phyloP scores from a whole-genome alignment of 2,329 filamentous ascomycete species.

The Aspergillus sp. region DNA sequence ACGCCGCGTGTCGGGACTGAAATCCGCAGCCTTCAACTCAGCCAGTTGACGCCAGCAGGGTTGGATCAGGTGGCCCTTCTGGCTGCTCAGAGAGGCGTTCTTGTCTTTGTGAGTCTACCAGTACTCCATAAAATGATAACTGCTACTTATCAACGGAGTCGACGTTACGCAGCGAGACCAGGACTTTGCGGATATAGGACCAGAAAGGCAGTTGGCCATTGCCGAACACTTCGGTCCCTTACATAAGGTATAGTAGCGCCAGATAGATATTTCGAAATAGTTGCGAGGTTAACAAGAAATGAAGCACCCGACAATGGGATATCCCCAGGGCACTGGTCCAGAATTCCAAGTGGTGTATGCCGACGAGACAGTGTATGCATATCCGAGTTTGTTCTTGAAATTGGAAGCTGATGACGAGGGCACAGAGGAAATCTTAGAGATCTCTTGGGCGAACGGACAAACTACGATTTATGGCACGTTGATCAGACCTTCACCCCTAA shows the following conservation, averaged over 20 bases:
- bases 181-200: slow-evolving; percentile 13
- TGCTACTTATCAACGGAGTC: background rate
- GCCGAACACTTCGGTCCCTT: slow-evolving; percentile 9
- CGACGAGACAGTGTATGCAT: slow-evolving; percentile 13
- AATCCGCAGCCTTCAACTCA: slow-evolving; percentile 6
- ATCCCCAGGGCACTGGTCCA: slow-evolving; percentile 9
- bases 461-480: slow-evolving; percentile 13
- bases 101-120: slow-evolving; percentile 9
- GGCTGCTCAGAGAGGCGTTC: slow-evolving; percentile 12
- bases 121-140: background rate
- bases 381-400: background rate
- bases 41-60: slow-evolving; percentile 4
- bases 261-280: background rate
- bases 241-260: slow-evolving; percentile 2
- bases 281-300: background rate
- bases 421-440: slow-evolving; percentile 9
- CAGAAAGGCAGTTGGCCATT: slow-evolving; percentile 4
- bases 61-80: slow-evolving; percentile 11
- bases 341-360: slow-evolving; percentile 13
- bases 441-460: slow-evolving; percentile 9
- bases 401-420: background rate
- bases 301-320: slow-evolving; percentile 14
- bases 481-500: slow-evolving; percentile 14
- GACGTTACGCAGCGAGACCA: slow-evolving; percentile 2
- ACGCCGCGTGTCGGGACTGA: slow-evolving; percentile 10